phyloP scores from a whole-genome alignment of 2,329 filamentous ascomycete species.

The Fusarium circinatum region DNA sequence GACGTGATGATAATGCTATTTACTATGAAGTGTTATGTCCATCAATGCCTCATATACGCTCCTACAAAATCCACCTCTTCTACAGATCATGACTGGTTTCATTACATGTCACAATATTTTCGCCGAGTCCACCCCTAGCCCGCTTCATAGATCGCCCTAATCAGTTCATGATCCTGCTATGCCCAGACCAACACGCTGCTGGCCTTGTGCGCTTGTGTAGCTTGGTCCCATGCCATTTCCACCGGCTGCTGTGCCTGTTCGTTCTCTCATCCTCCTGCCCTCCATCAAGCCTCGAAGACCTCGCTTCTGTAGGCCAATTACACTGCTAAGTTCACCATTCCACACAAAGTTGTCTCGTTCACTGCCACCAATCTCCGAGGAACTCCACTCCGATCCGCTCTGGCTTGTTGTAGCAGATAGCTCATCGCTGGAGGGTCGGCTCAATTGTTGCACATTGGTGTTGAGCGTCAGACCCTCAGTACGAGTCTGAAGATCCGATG shows the following conservation, averaged over 20 bases:
- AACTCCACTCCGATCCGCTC: slow-evolving; percentile 67
- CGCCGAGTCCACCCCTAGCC: slow-evolving; percentile 17
- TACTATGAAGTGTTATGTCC: slow-evolving; percentile 28
- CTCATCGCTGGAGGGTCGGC: slow-evolving; percentile 58
- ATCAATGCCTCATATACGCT: slow-evolving; percentile 27
- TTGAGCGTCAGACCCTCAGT: slow-evolving; percentile 60
- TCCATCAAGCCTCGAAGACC: slow-evolving; percentile 95
- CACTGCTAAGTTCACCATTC: slow-evolving; percentile 83
- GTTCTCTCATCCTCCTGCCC: slow-evolving; percentile 83
- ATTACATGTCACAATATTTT: slow-evolving; percentile 39
- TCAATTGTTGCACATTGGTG: slow-evolving; percentile 52
- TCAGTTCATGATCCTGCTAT: slow-evolving; percentile 58
- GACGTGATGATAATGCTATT: slow-evolving; percentile 22
- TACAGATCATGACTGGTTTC: slow-evolving; percentile 36
- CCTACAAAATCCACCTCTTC: slow-evolving; percentile 32
- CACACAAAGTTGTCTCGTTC: slow-evolving; percentile 70
- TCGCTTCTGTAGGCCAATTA: slow-evolving; percentile 95
- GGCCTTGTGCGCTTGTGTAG: slow-evolving; percentile 38
- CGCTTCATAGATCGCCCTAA: not conserved
- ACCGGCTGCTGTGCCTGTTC: slow-evolving; percentile 62
- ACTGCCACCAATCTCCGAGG: slow-evolving; percentile 62
- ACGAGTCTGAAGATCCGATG: slow-evolving; percentile 48
- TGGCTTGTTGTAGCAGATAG: slow-evolving; percentile 61
- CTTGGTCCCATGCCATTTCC: slow-evolving; percentile 28
- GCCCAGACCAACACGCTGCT: slow-evolving; percentile 61